Evolutionary conservation across 75 land plant species (phyloP), one percentile per base, ranked within the genome.

Genomic region (Azolla pinnata): DNA sequence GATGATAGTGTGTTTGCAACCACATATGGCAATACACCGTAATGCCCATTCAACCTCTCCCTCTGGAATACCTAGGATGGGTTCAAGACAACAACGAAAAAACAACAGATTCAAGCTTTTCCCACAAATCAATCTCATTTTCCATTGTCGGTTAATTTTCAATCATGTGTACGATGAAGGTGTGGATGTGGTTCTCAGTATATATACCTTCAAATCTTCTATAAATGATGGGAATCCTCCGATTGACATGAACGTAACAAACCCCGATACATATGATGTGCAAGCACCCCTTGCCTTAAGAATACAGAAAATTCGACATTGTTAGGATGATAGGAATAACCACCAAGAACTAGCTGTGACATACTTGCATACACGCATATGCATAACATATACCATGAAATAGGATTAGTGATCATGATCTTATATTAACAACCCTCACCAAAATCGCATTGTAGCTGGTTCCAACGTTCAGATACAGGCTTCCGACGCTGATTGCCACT

Each of bases 21-120:
- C 24, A 95, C 90, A 65, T 89, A 95, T 29, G 96, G 83, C 26
- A 67, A 51, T 4, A 89, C 99, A 9, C 99, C 96, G 54, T 95
- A 95, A 54, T 95, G 96, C 4, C 99, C 99, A 61, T 95, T 93
- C 24, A 85, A 45, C 61, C 98, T 80, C 66, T 93, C 98, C 33
- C 96, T 78, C 60, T 79, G 81, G 72, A 95, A 95, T 24, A 95
- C 96, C 99, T 95, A 78, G 31, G 67, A 29, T 9, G 12, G 24
- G 54, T 3, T 3, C 29, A 24, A 23, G 25, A 52, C 29, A 23
- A 52, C 54, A 9, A 19, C 2, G 10, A 52, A 52, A 7, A 12
- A 14, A 3, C 4, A 14, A 7, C 54, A 24, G 29, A 52, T 2
- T 2, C 26, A 23, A 26, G 27, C 14, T 52, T 52, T 52, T 12